Evolutionary conservation across 2,329 filamentous ascomycete species (phyloP).

Genomic region (Nemania sp.): DNA sequence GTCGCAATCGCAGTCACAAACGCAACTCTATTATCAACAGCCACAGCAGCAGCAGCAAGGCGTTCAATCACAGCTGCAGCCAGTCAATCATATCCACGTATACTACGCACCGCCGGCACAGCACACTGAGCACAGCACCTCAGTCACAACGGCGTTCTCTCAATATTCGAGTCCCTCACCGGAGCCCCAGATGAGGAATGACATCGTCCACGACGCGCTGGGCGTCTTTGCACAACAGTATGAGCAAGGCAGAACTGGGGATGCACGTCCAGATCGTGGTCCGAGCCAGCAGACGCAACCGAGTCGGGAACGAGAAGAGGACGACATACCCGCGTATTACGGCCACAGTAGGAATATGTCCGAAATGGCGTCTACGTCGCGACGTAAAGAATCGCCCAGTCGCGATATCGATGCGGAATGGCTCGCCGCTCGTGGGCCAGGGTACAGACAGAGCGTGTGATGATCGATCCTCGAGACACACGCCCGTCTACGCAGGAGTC

Average conservation of each 20-base stretch:
- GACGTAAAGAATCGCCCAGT: slow-evolving; percentile 1
- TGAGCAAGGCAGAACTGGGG: background rate
- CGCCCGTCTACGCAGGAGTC: no score
- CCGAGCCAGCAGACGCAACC: background rate
- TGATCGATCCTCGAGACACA: no score
- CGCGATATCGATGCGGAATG: slow-evolving; percentile 13
- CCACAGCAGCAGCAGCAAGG: slow-evolving; percentile 12
- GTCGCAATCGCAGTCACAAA: slow-evolving; percentile 1
- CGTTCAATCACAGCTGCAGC: slow-evolving; percentile 11
- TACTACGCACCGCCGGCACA: slow-evolving; percentile 23
- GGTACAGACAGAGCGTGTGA: slow-evolving; percentile 28
- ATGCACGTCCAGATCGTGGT: background rate
- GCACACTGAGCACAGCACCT: background rate
- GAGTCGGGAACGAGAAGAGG: background rate
- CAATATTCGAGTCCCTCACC: background rate
- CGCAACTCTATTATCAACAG: slow-evolving; percentile 1
- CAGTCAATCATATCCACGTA: slow-evolving; percentile 28
- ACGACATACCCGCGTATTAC: slow-evolving; percentile 6
- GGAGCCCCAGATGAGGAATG: background rate
- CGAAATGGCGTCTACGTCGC: background rate
- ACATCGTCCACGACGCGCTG: slow-evolving; percentile 8
- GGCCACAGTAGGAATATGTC: slow-evolving; percentile 13
- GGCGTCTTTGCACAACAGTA: slow-evolving; percentile 8
- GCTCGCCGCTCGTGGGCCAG: slow-evolving; percentile 17
- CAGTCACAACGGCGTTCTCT: background rate